phyloP scores from a whole-genome alignment of 192 early-diverging fungal genomes.

The Backusella liffmaniae region DNA sequence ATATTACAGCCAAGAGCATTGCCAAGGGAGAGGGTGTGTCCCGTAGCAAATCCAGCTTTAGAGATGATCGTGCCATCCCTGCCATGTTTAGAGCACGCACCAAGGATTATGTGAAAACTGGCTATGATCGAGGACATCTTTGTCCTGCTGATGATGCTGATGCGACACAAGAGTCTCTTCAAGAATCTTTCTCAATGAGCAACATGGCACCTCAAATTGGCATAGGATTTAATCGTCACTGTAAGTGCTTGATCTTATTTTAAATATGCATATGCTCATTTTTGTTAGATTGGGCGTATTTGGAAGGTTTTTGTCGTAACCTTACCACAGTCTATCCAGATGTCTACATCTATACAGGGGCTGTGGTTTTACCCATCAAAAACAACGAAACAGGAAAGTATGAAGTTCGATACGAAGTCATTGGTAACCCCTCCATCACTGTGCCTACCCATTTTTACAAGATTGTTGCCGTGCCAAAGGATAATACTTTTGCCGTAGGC shows the following conservation, averaged over 20 bases:
- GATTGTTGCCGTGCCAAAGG: slow-evolving; percentile 23
- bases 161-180: slow-evolving; percentile 46
- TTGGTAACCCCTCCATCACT: slow-evolving; percentile 40
- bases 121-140: slow-evolving; percentile 60
- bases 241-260: background rate
- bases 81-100: slow-evolving; percentile 40
- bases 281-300: slow-evolving; percentile 48
- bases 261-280: background rate
- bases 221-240: slow-evolving; percentile 55
- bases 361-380: slow-evolving; percentile 47
- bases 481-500: slow-evolving; percentile 45
- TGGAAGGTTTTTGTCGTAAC: slow-evolving; percentile 48
- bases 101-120: slow-evolving; percentile 46
- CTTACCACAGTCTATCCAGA: slow-evolving; percentile 46
- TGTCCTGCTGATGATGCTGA: slow-evolving; percentile 56
- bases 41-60: slow-evolving; percentile 44
- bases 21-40: slow-evolving; percentile 21
- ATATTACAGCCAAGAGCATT: slow-evolving; percentile 11
- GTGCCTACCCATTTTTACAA: slow-evolving; percentile 69
- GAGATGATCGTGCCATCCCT: slow-evolving; percentile 47
- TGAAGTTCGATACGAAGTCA: slow-evolving; percentile 9
- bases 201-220: slow-evolving; percentile 35
- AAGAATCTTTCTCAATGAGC: slow-evolving; percentile 48
- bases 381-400: background rate
- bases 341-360: slow-evolving; percentile 55